A percentile compares a stretch with the other conserved stretches of the same genome.
Evolutionary conservation across 805 yeast species (phyloP).

Genomic region (Kodamaea fukazawae): DNA sequence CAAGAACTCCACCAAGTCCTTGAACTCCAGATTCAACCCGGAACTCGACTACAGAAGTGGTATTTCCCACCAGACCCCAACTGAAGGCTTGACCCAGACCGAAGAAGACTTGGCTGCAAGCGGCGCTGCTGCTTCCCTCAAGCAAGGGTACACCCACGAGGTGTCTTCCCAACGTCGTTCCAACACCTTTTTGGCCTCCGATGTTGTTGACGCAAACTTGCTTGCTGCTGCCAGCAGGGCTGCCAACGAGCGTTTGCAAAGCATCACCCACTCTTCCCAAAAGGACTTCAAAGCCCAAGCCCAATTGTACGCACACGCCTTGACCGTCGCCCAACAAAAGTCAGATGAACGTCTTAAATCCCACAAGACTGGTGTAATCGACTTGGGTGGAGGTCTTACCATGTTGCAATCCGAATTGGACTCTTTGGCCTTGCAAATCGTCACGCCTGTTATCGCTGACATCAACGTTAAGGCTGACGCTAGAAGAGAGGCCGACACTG

Average conservation of each 20-base stretch:
- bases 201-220: slow-evolving; percentile 46
- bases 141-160: slow-evolving; percentile 25
- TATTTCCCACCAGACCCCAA: slow-evolving; percentile 16
- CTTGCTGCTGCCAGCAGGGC: slow-evolving; percentile 47
- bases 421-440: slow-evolving; percentile 72
- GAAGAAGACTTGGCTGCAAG: slow-evolving; percentile 50
- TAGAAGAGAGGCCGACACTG: slow-evolving; percentile 55
- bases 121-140: slow-evolving; percentile 58
- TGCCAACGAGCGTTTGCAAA: slow-evolving; percentile 43
- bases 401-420: slow-evolving; percentile 76
- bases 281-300: slow-evolving; percentile 43
- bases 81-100: slow-evolving; percentile 36
- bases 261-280: slow-evolving; percentile 25
- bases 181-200: slow-evolving; percentile 38
- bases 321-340: slow-evolving; percentile 70
- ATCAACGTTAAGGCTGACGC: slow-evolving; percentile 65
- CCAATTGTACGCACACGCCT: slow-evolving; percentile 67
- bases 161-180: slow-evolving; percentile 27
- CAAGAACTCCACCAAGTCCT: slow-evolving; percentile 37
- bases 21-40: slow-evolving; percentile 43
- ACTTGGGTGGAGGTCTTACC: slow-evolving; percentile 85
- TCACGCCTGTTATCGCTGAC: slow-evolving; percentile 78
- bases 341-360: slow-evolving; percentile 51
- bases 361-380: slow-evolving; percentile 53
- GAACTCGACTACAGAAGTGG: slow-evolving; percentile 42